Evolutionary conservation across 805 yeast genomes (phyloP).

Genomic region (Hanseniaspora occidentalis): DNA sequence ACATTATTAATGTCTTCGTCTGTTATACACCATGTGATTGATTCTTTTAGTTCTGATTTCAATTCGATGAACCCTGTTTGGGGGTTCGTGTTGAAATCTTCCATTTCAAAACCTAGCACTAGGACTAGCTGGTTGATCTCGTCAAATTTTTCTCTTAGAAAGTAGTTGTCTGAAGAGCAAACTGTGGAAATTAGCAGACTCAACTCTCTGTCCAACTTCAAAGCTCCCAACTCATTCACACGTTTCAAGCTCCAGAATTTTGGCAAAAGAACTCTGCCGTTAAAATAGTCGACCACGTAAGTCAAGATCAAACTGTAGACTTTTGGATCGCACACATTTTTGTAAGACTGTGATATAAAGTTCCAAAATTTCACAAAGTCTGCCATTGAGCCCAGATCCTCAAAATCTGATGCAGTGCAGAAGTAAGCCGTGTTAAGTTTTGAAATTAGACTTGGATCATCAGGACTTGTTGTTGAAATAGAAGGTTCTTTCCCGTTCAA

Average conservation of each 20-base stretch:
- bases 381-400: constrained; percentile 26
- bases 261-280: constrained; percentile 49
- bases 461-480: not conserved
- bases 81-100: constrained; percentile 25
- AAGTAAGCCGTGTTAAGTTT: constrained; percentile 13
- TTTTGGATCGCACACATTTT: constrained; percentile 39
- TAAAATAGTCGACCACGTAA: constrained; percentile 33
- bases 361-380: constrained; percentile 58
- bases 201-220: constrained; percentile 72
- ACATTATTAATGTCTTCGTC: constrained; percentile 61
- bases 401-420: constrained; percentile 24
- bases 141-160: constrained; percentile 63
- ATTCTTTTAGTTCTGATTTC: constrained; percentile 29
- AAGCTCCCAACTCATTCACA: constrained; percentile 73
- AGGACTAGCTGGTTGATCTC: constrained; percentile 76
- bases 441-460: not conserved
- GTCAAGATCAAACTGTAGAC: constrained; percentile 38
- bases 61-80: constrained; percentile 14
- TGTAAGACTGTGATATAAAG: constrained; percentile 50
- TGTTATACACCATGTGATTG: constrained; percentile 60
- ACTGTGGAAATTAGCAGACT: constrained; percentile 61
- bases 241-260: constrained; percentile 54
- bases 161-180: constrained; percentile 43
- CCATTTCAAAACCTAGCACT: constrained; percentile 72
- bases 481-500: not conserved